Evolutionary conservation across 805 yeast genomes (phyloP).

Genomic region (Lipomyces oligophaga): DNA sequence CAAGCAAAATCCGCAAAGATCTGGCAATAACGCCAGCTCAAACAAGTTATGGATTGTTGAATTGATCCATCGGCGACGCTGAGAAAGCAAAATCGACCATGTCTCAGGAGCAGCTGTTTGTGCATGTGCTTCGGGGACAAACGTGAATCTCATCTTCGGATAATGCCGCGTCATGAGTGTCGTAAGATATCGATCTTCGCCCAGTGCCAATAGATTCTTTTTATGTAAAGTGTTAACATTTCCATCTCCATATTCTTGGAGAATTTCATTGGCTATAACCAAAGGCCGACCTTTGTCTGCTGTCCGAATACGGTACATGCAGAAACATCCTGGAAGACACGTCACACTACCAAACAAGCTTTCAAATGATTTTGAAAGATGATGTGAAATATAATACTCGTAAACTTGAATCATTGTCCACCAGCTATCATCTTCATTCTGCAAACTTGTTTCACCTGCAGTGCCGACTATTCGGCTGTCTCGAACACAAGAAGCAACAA

Average conservation of each 20-base stretch:
- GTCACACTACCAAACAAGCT: conserved; percentile 60
- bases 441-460: conserved; percentile 60
- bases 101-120: conserved; percentile 55
- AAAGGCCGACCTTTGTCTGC: conserved; percentile 53
- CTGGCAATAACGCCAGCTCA: conserved; percentile 53
- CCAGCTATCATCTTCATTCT: conserved; percentile 52
- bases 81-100: conserved; percentile 50
- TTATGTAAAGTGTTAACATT: conserved; percentile 57
- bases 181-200: conserved; percentile 58
- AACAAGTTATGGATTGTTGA: conserved; percentile 61
- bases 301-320: conserved; percentile 49
- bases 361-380: conserved; percentile 61
- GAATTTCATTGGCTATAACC: conserved; percentile 57
- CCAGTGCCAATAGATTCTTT: conserved; percentile 57
- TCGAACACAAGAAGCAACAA: conserved; percentile 56
- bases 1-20: conserved; percentile 60
- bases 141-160: conserved; percentile 52
- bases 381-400: conserved; percentile 62
- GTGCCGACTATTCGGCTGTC: conserved; percentile 57
- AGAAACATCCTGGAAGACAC: conserved; percentile 66
- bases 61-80: conserved; percentile 64
- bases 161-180: conserved; percentile 57
- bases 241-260: conserved; percentile 53
- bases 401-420: conserved; percentile 61
- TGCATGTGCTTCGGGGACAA: conserved; percentile 57